Evolutionary conservation across 1,139 yeast genomes (phyloP), one percentile per base, ranked within the genome.

Genomic region (Entelexis paramagnoliae): DNA sequence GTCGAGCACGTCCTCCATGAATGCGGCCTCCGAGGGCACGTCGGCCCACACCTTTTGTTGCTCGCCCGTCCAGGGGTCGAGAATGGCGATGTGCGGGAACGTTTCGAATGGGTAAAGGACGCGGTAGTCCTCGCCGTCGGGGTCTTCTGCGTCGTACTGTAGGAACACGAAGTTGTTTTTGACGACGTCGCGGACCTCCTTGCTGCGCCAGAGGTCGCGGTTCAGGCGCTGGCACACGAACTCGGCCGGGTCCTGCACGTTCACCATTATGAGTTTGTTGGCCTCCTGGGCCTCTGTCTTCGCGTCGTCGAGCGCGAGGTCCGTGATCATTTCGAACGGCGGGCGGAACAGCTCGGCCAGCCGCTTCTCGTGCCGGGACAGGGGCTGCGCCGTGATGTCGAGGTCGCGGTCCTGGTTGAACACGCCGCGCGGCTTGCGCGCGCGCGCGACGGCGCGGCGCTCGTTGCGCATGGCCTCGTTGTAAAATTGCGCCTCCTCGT

Each of bases 61-160:
- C 67, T 91, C 98, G 14, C 97, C 97, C 0, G 98, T 91, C 64
- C 89, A 78, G 1, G 98, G 96, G 64, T 93, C 99, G 51, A 93
- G 66, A 41, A 93, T 85, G 2, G 96, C 87, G 41, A 93, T 80
- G 64, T 91, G 96, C 1, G 99, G 99, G 63, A 72, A 82, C 32
- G 69, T 74, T 28, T 76, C 76, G 49, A 80, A 72, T 4, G 83
- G 81, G 64, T 91, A 89, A 63, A 84, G 83, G 57, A 81, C 81
- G 22, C 74, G 63, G 64, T 86, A 91, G 55, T 74, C 77, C 56
- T 72, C 71, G 1, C 96, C 97, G 56, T 78, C 81, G 11, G 78
- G 77, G 1, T 93, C 81, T 60, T 84, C 93, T 49, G 73, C 73
- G 59, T 83, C 89, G 65, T 83, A 89, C 67, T 86, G 95, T 53